Base-by-base conservation (phyloP, 371 early-diverging fungal genomes). In the Mortierella sp. region DNA sequence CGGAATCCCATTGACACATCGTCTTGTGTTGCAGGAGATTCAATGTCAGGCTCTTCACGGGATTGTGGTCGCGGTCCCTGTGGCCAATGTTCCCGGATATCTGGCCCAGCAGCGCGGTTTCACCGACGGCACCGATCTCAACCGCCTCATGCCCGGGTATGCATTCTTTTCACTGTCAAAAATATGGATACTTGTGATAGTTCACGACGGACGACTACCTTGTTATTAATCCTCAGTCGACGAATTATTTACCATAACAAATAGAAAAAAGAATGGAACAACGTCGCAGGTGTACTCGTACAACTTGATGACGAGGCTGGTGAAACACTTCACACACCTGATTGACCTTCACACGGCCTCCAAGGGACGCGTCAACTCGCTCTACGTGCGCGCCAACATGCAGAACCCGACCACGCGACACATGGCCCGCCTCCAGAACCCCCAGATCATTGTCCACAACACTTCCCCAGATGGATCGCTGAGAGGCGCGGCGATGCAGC, bases 281-380 rank as follows among this genome's bases (percentile, higher is more conserved):
- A 93, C 96, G 2, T 93, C 96, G 0, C 96, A 96, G 80, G 95
- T 96, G 18, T 97, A 95, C 80, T 94, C 95, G 10, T 93, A 95
- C 87, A 93, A 95, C 71, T 77, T 97, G 76, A 93, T 97, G 91
- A 91, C 93, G 68, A 95, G 95, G 79, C 92, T 97, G 70, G 91
- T 96, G 74, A 91, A 90, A 6, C 93, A 95, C 75, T 96, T 97
- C 82, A 92, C 96, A 71, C 96, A 95, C 77, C 82, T 97, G 83
- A 92, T 97, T 79, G 98, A 97, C 84, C 82, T 97, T 80, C 98
- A 97, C 79, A 97, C 98, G 0, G 97, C 98, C 0, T 94, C 94
- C 54, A 93, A 94, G 80, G 98, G 98, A 3, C 89, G 97, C 21
- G 93, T 95, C 49, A 97, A 97, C 85, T 95, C 95, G 0, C 93